Percentiles rank a stretch among this genome's conserved stretches.
Evolutionary conservation across 1,139 yeast genomes (phyloP).

Genomic region (Taphrina communis): DNA sequence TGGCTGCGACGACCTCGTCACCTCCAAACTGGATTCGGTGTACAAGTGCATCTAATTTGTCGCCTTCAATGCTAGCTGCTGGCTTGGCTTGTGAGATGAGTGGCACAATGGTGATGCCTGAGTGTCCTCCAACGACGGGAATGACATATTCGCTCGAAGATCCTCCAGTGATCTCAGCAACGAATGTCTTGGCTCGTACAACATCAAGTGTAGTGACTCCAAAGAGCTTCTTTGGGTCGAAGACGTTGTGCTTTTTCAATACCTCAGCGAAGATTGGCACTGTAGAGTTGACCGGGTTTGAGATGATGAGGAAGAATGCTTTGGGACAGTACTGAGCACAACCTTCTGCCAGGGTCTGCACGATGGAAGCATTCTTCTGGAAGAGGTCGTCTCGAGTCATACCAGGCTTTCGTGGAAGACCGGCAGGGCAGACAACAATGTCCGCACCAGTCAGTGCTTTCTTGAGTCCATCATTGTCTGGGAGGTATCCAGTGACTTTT

Average conservation of each 20-base stretch:
- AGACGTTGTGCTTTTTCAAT: slow-evolving; percentile 80
- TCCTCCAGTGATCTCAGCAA: slow-evolving; percentile 72
- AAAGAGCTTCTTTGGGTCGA: slow-evolving; percentile 87
- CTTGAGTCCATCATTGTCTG: slow-evolving; percentile 70
- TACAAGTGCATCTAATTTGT: slow-evolving; percentile 66
- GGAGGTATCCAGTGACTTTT: slow-evolving; percentile 73
- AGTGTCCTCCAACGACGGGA: slow-evolving; percentile 93
- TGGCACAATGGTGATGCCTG: slow-evolving; percentile 98
- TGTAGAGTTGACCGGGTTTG: slow-evolving; percentile 98
- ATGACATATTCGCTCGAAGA: slow-evolving; percentile 55
- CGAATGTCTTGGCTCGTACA: slow-evolving; percentile 90
- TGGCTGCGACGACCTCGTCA: slow-evolving; percentile 98
- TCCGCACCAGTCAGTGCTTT: slow-evolving; percentile 79
- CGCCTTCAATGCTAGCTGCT: slow-evolving; percentile 59
- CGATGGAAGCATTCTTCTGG: slow-evolving; percentile 96
- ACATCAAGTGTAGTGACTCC: slow-evolving; percentile 98
- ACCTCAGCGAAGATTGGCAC: slow-evolving; percentile 98
- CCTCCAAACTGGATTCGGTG: slow-evolving; percentile 98
- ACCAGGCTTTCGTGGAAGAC: slow-evolving; percentile 84
- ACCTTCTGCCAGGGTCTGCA: slow-evolving; percentile 87
- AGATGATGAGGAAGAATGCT: slow-evolving; percentile 84
- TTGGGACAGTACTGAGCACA: slow-evolving; percentile 85
- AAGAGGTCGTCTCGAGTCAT: slow-evolving; percentile 78
- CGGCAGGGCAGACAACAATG: slow-evolving; percentile 94
- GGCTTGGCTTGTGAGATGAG: slow-evolving; percentile 73